Conservation (phyloP, 2,329 filamentous ascomycete genomes). For the Penicillium sp. region DNA sequence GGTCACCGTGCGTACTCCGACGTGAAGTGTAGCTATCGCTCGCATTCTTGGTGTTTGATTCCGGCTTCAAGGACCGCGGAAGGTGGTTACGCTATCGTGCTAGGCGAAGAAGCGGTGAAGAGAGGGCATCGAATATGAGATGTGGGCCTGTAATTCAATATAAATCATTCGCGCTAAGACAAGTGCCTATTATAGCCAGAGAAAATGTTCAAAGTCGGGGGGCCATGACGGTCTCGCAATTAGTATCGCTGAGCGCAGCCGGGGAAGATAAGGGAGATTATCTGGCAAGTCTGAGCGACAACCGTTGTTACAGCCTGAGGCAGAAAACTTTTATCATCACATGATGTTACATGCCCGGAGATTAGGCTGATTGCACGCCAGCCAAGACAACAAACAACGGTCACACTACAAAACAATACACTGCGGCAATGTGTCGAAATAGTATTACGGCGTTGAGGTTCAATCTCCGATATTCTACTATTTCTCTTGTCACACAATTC, state of each 20-base stretch:
- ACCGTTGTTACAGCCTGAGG: slow-evolving; percentile 17
- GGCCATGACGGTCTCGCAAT: slow-evolving; percentile 11
- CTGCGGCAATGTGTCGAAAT: not conserved
- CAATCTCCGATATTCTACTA: not conserved
- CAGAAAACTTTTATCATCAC: not conserved
- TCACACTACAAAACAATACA: not conserved
- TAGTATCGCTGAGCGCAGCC: not conserved
- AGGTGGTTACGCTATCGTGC: slow-evolving; percentile 8
- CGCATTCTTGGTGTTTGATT: slow-evolving; percentile 9
- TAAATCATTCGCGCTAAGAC: not conserved
- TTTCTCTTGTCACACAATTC: no score
- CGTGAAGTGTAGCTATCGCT: not conserved
- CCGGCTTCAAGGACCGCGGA: not conserved
- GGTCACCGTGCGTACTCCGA: not conserved
- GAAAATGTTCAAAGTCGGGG: not conserved
- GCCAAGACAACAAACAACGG: not conserved
- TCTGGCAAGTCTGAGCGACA: slow-evolving; percentile 16
- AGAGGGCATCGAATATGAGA: not conserved
- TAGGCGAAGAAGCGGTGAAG: slow-evolving; percentile 5
- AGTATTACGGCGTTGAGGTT: not conserved
- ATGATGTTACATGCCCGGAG: not conserved
- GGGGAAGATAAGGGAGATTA: slow-evolving; percentile 22
- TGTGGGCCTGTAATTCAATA: not conserved
- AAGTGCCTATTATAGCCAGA: not conserved
- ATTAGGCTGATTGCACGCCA: not conserved